Percentiles rank a stretch among this genome's conserved stretches.
Evolutionary conservation across 768 basidiomycete species (phyloP).

Genomic region (Mycena polygramma): DNA sequence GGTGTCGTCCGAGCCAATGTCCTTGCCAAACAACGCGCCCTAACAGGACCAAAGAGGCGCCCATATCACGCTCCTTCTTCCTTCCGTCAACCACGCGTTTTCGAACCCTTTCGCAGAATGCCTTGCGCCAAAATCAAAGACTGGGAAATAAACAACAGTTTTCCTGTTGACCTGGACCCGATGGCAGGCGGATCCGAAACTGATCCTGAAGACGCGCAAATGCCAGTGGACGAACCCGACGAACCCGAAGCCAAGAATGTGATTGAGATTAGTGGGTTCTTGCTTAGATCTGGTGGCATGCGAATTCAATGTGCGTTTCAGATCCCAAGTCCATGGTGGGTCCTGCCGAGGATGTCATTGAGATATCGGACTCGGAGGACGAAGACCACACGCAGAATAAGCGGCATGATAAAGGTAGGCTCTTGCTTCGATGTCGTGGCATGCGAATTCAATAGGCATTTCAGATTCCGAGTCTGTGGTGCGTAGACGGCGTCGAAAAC

Average conservation of each 20-base stretch:
- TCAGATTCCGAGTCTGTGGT: neutral
- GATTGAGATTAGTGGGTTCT: too few relatives aligned
- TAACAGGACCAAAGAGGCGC: neutral
- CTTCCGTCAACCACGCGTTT: neutral
- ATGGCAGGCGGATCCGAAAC: neutral
- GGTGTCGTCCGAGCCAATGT: too few relatives aligned
- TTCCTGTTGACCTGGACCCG: neutral
- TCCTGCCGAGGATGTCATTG: too few relatives aligned
- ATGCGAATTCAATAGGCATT: neutral
- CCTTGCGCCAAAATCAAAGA: too few relatives aligned
- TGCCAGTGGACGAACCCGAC: neutral
- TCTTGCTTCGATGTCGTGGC: neutral
- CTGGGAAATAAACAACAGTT: slow-evolving; percentile 5
- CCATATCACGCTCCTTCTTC: neutral
- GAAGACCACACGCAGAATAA: neutral
- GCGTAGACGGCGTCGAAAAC: neutral
- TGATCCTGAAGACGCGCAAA: neutral
- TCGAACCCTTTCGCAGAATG: too few relatives aligned
- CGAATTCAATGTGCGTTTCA: too few relatives aligned
- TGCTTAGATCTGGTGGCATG: too few relatives aligned
- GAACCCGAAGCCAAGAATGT: too few relatives aligned
- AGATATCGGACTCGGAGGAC: neutral
- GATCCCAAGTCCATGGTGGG: too few relatives aligned
- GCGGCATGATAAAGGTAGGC: neutral
- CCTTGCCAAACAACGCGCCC: neutral